Percentiles rank a stretch among this genome's conserved stretches.
Evolutionary conservation across 2,329 filamentous ascomycete genomes (phyloP).

Genomic region (Colletotrichum sp.): DNA sequence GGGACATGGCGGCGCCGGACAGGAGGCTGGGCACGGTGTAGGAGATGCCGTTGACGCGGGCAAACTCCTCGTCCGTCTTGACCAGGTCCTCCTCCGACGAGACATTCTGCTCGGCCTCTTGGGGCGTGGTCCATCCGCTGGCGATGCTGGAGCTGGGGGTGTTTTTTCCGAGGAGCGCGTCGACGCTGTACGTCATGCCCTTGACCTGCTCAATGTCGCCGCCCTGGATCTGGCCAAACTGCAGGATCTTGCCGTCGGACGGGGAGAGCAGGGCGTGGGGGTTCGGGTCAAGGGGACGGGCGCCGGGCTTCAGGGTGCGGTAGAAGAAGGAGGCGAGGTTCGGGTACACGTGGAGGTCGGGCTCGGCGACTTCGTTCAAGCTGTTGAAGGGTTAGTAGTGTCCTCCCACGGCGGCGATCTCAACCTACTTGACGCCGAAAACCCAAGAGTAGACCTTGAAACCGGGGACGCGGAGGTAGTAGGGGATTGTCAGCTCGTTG

Average conservation of each 20-base stretch:
- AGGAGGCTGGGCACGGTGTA: conserved; percentile 91
- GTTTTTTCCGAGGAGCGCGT: conserved; percentile 81
- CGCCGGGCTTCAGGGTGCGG: conserved; percentile 87
- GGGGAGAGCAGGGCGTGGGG: conserved; percentile 83
- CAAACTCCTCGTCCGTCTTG: conserved; percentile 88
- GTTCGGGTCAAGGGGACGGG: conserved; percentile 82
- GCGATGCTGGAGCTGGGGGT: conserved; percentile 61
- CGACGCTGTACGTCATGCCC: conserved; percentile 96
- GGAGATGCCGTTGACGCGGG: conserved; percentile 89
- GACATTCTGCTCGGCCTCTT: conserved; percentile 30
- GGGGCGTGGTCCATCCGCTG: conserved; percentile 32
- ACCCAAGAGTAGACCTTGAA: conserved; percentile 91
- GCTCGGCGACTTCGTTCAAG: conserved; percentile 84
- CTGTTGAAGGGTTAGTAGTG: conserved; percentile 45
- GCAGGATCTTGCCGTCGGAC: conserved; percentile 87
- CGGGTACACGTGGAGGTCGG: conserved; percentile 86
- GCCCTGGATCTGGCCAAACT: conserved; percentile 89
- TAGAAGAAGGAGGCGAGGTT: conserved; percentile 98
- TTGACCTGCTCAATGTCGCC: conserved; percentile 99
- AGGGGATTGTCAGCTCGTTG: conserved; percentile 87
- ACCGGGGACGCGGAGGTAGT: conserved; percentile 84
- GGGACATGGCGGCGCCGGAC: conserved; percentile 65
- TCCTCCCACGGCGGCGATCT: neutral
- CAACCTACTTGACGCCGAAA: conserved; percentile 78
- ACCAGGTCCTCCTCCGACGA: conserved; percentile 68